Evolutionary conservation across 176 grass and related monocot genomes (phyloP), one percentile per base, ranked within the genome.

Genomic region (Phoenix roebelenii): DNA sequence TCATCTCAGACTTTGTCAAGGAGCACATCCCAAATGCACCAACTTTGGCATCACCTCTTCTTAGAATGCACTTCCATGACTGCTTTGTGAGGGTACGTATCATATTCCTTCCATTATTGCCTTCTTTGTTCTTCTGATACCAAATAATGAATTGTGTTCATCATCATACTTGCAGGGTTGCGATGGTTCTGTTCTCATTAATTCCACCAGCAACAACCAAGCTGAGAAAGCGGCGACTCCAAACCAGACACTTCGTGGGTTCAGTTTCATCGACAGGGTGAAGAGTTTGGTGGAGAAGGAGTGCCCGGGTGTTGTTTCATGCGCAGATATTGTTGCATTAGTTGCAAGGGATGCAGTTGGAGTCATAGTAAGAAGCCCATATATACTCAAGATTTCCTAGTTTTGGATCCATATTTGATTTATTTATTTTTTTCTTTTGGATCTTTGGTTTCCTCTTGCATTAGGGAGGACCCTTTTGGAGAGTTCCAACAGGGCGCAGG

Each of bases 1-100:
- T 98, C 63, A 76, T 98, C 53, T 26, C 57, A 55, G 59, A 74
- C 16, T 98, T 83, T 83, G 81, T 85, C 4, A 49, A 23, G 70
- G 44, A 57, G 57, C 93, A 98, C 70, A 18, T 92, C 55, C 75
- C 93, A 0, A 72, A 44, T 71, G 87, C 76, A 66, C 93, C 93
- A 3, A 56, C 59, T 44, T 20, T 98, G 59, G 87, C 93, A 62
- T 70, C 93, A 69, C 69, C 93, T 55, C 79, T 97, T 22, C 60
- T 97, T 69, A 77, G 93, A 65, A 88, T 85, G 67, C 83, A 96
- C 71, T 95, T 95, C 91, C 91, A 95, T 80, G 91, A 95, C 63
- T 95, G 91, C 66, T 95, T 95, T 63, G 91, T 95, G 61, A 82
- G 86, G 77, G 86, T 90, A 79, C 44, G 7, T 18, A 49, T 7